Evolutionary conservation across 208 protist species (phyloP).

Genomic region (Crithidia sp.): DNA sequence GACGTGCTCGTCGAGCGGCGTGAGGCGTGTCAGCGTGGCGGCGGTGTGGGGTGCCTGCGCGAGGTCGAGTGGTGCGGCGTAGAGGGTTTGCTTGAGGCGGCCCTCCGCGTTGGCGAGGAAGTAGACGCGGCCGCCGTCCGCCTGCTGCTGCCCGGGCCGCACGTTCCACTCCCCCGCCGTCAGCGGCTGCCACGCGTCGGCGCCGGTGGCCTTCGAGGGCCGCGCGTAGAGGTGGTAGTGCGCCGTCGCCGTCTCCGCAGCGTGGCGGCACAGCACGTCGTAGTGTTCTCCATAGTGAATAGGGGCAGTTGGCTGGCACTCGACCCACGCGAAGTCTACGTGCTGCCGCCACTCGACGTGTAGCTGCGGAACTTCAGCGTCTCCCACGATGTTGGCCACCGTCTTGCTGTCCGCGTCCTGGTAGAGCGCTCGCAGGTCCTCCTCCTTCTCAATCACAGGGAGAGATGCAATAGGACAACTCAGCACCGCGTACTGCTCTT

Average conservation of each 20-base stretch:
- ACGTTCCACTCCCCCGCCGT: slow-evolving; percentile 82
- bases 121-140: slow-evolving; percentile 38
- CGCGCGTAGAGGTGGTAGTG: slow-evolving; percentile 74
- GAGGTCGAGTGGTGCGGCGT: slow-evolving; percentile 48
- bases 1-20: slow-evolving; percentile 56
- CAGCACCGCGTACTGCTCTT: slow-evolving; percentile 75
- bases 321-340: slow-evolving; percentile 84
- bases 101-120: slow-evolving; percentile 73
- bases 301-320: slow-evolving; percentile 45
- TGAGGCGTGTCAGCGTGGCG: slow-evolving; percentile 44
- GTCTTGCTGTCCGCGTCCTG: slow-evolving; percentile 18
- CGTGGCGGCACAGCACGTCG: slow-evolving; percentile 69
- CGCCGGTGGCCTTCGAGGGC: slow-evolving; percentile 3
- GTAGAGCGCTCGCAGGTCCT: slow-evolving; percentile 38
- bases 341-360: slow-evolving; percentile 56
- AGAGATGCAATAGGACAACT: slow-evolving; percentile 63
- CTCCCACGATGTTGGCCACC: slow-evolving; percentile 19
- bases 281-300: slow-evolving; percentile 56
- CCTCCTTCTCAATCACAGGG: slow-evolving; percentile 40
- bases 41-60: slow-evolving; percentile 23
- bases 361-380: slow-evolving; percentile 15
- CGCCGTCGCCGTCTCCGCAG: slow-evolving; percentile 55
- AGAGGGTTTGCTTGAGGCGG: slow-evolving; percentile 57
- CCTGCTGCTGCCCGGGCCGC: slow-evolving; percentile 24
- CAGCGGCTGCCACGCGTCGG: slow-evolving; percentile 58